Base-by-base conservation (phyloP, 495 filamentous ascomycete genomes). In the Acidomyces sp. region DNA sequence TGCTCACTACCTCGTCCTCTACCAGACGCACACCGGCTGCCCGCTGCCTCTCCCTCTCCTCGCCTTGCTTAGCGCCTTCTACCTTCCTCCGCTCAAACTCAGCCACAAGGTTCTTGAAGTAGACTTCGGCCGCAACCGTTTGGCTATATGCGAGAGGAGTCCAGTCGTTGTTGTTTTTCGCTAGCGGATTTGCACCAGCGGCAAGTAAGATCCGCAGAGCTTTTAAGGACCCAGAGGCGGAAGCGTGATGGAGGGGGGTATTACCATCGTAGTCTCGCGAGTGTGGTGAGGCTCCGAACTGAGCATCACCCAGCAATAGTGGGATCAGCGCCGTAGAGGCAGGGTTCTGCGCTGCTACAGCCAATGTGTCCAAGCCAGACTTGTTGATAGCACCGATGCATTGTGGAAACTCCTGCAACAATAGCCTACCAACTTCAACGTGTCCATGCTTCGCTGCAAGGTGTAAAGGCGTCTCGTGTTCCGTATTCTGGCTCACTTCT, bases 71-170 rank as follows among this genome's bases (percentile, higher is more conserved):
- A 48, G 32, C 31, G 0, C 42, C 54, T 43, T 57, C 61, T 3
- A 48, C 54, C 44, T 51, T 53, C 53, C 55, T 36, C 41, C 54
- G 60, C 52, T 66, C 65, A 19, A 64, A 56, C 53, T 80, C 79
- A 0, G 59, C 62, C 0, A 83, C 69, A 37, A 86, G 56, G 23
- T 68, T 68, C 62, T 72, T 71, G 29, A 85, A 75, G 48, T 84
- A 85, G 15, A 78, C 75, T 59, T 87, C 82, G 13, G 78, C 80
- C 49, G 79, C 73, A 16, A 80, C 74, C 1, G 78, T 83, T 18
- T 72, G 72, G 32, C 71, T 77, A 56, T 88, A 92, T 21, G 69
- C 68, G 10, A 80, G 63, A 4, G 85, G 75, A 17, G 70, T 80
- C 75, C 82, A 87, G 43, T 67, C 74, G 65, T 73, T 77, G 3